These are phyloP conservation scores for Phaeoacremonium minimum DNA, from an alignment of 2,329 filamentous ascomycete species.

Conservation along the genomic window DNA sequence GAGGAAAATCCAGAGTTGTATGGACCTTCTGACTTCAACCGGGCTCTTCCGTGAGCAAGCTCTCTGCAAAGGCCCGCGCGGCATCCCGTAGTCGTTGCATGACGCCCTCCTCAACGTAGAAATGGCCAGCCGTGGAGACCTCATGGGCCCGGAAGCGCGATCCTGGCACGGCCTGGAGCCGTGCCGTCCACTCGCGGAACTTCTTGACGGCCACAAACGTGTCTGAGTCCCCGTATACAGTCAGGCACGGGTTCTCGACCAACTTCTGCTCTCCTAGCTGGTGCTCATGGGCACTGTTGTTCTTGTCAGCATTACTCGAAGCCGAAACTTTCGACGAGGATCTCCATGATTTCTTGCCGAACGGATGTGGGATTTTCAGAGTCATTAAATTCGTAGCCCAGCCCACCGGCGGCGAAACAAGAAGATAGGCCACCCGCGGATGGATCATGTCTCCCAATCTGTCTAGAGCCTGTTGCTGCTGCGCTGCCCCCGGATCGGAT, in stretches of 20 bases:
- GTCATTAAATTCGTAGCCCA: conserved; percentile 58
- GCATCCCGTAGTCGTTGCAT: conserved; percentile 23
- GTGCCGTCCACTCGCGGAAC: conserved; percentile 60
- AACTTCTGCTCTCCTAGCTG: conserved; percentile 49
- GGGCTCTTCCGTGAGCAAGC: conserved; percentile 12
- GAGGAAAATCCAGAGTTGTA: too few species aligned
- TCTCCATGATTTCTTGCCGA: neutral
- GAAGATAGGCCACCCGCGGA: conserved; percentile 50
- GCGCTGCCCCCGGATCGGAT: conserved; percentile 14
- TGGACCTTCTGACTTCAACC: too few species aligned
- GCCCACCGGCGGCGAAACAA: conserved; percentile 65
- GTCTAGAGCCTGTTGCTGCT: conserved; percentile 17
- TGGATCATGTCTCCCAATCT: conserved; percentile 25
- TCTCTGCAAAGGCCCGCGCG: conserved; percentile 20
- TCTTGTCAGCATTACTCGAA: neutral
- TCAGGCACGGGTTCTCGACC: conserved; percentile 56
- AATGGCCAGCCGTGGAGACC: conserved; percentile 46
- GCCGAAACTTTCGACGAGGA: too few species aligned
- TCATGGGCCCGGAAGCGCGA: conserved; percentile 37
- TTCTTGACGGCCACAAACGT: conserved; percentile 64
- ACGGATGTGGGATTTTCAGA: conserved; percentile 42
- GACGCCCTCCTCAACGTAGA: conserved; percentile 46
- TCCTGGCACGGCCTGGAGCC: conserved; percentile 33
- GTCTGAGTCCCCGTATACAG: conserved; percentile 72
- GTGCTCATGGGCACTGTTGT: conserved; percentile 12